phyloP scores from a whole-genome alignment of 176 grass and related monocot genomes.

The Aegilops umbellulata region DNA sequence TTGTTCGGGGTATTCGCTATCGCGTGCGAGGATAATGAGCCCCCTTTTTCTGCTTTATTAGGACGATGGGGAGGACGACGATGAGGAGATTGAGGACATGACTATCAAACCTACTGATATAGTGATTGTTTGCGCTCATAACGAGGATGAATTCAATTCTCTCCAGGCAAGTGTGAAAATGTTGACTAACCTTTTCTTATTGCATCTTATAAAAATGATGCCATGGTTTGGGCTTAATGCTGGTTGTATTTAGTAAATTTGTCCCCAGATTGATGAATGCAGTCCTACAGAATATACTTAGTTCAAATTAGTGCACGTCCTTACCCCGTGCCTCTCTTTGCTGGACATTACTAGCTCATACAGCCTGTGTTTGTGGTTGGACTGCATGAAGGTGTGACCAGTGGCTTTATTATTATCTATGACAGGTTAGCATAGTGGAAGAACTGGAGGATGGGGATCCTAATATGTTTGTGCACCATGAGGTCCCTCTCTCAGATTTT shows the following conservation, averaged over 20 bases:
- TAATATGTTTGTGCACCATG: constrained; percentile 95
- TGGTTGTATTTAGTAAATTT: neutral
- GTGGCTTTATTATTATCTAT: neutral
- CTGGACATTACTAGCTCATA: neutral
- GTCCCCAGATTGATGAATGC: neutral
- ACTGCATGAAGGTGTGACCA: neutral
- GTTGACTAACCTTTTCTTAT: neutral
- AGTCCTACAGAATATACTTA: neutral
- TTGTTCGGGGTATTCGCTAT: neutral
- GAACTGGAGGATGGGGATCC: constrained; percentile 68
- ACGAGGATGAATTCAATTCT: constrained; percentile 83
- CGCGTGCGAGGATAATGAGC: neutral
- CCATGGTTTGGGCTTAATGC: neutral
- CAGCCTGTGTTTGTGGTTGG: neutral
- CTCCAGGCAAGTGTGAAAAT: constrained; percentile 61
- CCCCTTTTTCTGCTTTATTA: constrained; percentile 1
- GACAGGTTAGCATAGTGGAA: constrained; percentile 77
- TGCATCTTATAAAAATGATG: neutral
- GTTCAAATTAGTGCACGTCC: neutral
- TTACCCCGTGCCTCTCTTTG: neutral
- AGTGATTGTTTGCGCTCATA: constrained; percentile 75
- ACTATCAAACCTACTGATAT: constrained; percentile 81
- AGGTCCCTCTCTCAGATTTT: constrained; percentile 75
- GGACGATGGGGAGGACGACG: constrained; percentile 47
- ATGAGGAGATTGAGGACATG: constrained; percentile 72